Evolutionary conservation across 2,329 filamentous ascomycete species (phyloP).

Genomic region (Biscogniauxia sp.): DNA sequence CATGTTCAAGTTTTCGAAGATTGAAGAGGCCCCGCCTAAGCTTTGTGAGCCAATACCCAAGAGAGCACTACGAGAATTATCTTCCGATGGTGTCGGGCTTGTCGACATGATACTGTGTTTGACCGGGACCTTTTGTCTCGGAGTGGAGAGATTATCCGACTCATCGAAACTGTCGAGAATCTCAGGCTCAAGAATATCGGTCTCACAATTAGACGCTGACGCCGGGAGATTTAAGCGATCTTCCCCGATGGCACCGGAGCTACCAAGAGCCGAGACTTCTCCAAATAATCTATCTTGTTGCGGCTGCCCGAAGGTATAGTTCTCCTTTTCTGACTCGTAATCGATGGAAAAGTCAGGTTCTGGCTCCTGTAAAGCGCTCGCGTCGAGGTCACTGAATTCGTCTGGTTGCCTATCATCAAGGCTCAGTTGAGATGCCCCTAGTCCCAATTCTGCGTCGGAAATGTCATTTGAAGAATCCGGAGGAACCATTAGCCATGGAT

Average conservation of each 20-base stretch:
- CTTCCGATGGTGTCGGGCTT: slow-evolving; percentile 11
- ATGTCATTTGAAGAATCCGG: slow-evolving; percentile 59
- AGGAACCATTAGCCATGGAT: slow-evolving; percentile 69
- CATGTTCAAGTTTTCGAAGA: slow-evolving; percentile 43
- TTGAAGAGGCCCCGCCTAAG: slow-evolving; percentile 49
- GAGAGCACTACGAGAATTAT: slow-evolving; percentile 28
- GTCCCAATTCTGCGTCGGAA: slow-evolving; percentile 58
- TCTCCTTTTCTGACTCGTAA: slow-evolving; percentile 80
- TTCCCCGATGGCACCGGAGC: slow-evolving; percentile 49
- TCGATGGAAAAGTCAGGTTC: slow-evolving; percentile 42
- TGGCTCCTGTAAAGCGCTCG: slow-evolving; percentile 30
- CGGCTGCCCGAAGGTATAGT: slow-evolving; percentile 62
- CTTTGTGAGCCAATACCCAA: slow-evolving; percentile 47
- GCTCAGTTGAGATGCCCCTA: slow-evolving; percentile 62
- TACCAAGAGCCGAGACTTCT: slow-evolving; percentile 56
- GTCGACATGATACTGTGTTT: slow-evolving; percentile 11
- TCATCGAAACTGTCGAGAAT: slow-evolving; percentile 46
- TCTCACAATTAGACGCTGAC: slow-evolving; percentile 32
- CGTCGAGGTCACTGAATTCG: slow-evolving; percentile 28
- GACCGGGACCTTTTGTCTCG: slow-evolving; percentile 28
- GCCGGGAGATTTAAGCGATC: slow-evolving; percentile 48
- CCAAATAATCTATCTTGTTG: slow-evolving; percentile 49
- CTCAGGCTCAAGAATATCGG: slow-evolving; percentile 40
- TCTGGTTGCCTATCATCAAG: slow-evolving; percentile 46
- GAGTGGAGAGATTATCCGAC: slow-evolving; percentile 42